Base-by-base conservation (phyloP, 2,329 filamentous ascomycete genomes). In the Beauveria medogensis region DNA sequence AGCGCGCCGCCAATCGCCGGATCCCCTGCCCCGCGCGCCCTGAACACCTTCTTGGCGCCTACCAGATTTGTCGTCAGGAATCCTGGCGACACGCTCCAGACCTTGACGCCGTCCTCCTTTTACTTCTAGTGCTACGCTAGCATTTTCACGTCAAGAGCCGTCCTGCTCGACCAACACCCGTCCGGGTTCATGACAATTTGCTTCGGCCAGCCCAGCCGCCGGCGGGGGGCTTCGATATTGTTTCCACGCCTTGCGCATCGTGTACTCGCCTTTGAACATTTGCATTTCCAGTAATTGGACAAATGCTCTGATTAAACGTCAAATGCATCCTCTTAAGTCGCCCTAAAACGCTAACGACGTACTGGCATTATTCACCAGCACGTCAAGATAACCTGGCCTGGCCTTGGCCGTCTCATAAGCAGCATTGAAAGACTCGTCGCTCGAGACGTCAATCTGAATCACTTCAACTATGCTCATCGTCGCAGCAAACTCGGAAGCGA, bases 91-190 rank as follows among this genome's bases (percentile, higher is more conserved):
- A 78, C 65, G 37, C 66, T 66, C 69, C 70, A 78, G 1, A 75
- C 71, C 62, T 77, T 77, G 1, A 79, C 75, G 0, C 74, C 72
- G 43, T 78, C 76, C 7, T 71, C 69, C 20, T 67, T 70, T 22
- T 80, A 67, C 0, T 71, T 60, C 16, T 74, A 68, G 16, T 67
- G 62, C 75, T 77, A 80, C 62, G 78, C 75, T 5, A 73, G 69
- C 77, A 80, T 77, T 64, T 80, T 62, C 78, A 80, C 80, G 63
- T 80, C 80, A 62, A 81, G 66, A 0, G 74, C 78, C 0, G 72
- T 73, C 67, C 81, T 80, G 28, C 68, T 67, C 28, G 69, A 69
- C 3, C 77, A 72, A 62, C 80, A 80, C 2, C 68, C 61, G 12
- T 66, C 54, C 6, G 60, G 24, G 53, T 40, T 61, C 20, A 54